These are phyloP conservation scores for Boechera stricta DNA, from an alignment of 345 rosid genomes.

Conservation along the genomic window DNA sequence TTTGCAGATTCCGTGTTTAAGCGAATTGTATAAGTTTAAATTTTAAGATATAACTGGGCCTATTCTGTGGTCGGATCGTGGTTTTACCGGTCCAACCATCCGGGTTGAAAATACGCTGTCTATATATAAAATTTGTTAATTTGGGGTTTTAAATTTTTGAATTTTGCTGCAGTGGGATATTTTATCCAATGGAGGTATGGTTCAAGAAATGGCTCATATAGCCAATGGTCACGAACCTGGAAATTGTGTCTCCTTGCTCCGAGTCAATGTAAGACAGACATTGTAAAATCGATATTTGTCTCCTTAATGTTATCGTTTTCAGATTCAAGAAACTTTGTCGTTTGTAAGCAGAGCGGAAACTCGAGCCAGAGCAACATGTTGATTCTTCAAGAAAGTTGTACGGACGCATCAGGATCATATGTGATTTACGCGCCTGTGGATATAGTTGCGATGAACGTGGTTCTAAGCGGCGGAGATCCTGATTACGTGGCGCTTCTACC, in stretches of 20 bases:
- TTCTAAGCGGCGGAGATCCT: conserved; percentile 88
- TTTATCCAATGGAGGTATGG: conserved; percentile 92
- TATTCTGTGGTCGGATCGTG: too few species aligned
- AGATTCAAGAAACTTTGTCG: neutral
- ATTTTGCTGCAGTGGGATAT: conserved; percentile 81
- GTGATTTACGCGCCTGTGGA: conserved; percentile 98
- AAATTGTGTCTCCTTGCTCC: conserved; percentile 84
- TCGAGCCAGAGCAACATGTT: conserved; percentile 99
- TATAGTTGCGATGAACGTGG: conserved; percentile 82
- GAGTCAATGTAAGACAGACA: conserved; percentile 71
- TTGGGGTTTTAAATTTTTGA: neutral
- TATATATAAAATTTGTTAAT: too few species aligned
- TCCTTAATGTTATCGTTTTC: neutral
- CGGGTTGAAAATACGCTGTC: too few species aligned
- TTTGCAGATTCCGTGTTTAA: too few species aligned
- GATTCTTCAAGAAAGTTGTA: conserved; percentile 92
- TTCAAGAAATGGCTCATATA: conserved; percentile 97
- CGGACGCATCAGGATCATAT: conserved; percentile 86
- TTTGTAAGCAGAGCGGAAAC: conserved; percentile 65
- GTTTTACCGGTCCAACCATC: too few species aligned
- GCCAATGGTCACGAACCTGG: conserved; percentile 97
- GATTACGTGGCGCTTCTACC: conserved; percentile 96
- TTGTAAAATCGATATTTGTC: neutral
- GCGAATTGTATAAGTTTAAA: too few species aligned
- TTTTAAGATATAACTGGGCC: too few species aligned